Conservation (phyloP, 345 rosid genomes). For the Rhizophora apiculata region DNA sequence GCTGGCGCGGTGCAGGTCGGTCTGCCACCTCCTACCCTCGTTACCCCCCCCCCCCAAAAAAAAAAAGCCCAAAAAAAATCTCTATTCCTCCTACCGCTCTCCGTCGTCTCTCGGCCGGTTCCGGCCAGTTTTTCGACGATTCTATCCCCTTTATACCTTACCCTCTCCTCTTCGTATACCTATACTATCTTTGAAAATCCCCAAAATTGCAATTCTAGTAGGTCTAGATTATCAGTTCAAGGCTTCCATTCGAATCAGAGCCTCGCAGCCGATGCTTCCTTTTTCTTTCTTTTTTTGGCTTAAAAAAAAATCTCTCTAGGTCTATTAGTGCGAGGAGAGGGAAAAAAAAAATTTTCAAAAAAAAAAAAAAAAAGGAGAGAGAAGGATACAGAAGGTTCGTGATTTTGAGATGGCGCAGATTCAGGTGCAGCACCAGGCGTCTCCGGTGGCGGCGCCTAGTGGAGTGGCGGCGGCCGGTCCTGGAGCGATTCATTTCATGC, state of each 20-base stretch:
- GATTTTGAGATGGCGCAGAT: constrained; percentile 25
- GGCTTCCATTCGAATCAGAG: neutral
- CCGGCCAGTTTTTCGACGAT: constrained; percentile 34
- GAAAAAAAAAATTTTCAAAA: neutral
- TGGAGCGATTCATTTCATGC: constrained; percentile 12
- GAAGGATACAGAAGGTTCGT: constrained; percentile 22
- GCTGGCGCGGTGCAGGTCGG: constrained; percentile 49
- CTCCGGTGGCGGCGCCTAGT: constrained; percentile 21
- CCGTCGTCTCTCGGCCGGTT: constrained; percentile 28
- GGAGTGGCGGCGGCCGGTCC: constrained; percentile 18
- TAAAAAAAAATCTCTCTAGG: constrained; percentile 12
- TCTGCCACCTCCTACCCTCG: constrained; percentile 43
- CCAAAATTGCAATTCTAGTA: neutral
- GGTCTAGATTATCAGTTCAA: neutral
- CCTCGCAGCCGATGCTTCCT: too few relatives aligned
- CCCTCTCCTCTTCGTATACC: constrained; percentile 19
- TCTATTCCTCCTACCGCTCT: constrained; percentile 8
- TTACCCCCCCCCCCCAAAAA: neutral
- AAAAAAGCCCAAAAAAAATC: constrained; percentile 27
- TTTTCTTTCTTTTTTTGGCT: neutral
- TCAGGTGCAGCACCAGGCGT: constrained; percentile 38
- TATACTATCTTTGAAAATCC: neutral
- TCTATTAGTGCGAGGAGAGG: constrained; percentile 22
- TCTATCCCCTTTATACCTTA: constrained; percentile 25
- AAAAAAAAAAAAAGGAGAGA: neutral